Base-by-base conservation (phyloP, 2,329 filamentous ascomycete genomes). In the Aaosphaeria arxii region DNA sequence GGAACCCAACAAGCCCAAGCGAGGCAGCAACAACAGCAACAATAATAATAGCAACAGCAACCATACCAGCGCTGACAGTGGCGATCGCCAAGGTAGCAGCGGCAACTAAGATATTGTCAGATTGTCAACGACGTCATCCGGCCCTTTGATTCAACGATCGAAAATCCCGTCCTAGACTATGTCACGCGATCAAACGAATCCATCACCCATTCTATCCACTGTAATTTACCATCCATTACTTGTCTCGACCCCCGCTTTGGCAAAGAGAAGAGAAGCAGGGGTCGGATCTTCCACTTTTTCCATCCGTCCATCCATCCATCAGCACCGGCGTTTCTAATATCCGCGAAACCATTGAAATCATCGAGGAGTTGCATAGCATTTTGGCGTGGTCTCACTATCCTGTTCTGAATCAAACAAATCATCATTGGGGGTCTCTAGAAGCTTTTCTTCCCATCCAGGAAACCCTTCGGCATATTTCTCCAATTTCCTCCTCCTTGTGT, bases 1-100 rank as follows among this genome's bases (percentile, higher is more conserved):
- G 11, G 66, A 63, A 2, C 66, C 66, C 13, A 57, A 53, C 11
- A 55, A 59, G 30, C 56, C 59, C 43, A 49, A 62, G 7, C 57
- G 62, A 11, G 61, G 61, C 13, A 49, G 51, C 29, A 36, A 9
- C 33, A 11, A 36, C 9, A 11, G 9, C 33, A 36, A 9, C 9
- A 13, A 11, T 4, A 11, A 36, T 13, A 13, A 36, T 11, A 36
- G 13, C 4, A 24, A 24, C 17, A 24, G 17, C 17, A 24, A 11
- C 33, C 33, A 11, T 13, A 36, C 13, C 33, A 11, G 33, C 33
- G 33, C 13, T 11, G 9, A 13, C 9, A 9, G 33, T 13, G 13
- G 33, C 13, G 9, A 36, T 36, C 9, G 33, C 33, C 33, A 3
- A 36, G 9, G 9, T 36, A 36, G 9, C 9, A 36, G 9, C 4